Percentiles rank a stretch among this genome's conserved stretches.
Conservation (phyloP, 345 rosid species). For the Clarkia xantiana region DNA sequence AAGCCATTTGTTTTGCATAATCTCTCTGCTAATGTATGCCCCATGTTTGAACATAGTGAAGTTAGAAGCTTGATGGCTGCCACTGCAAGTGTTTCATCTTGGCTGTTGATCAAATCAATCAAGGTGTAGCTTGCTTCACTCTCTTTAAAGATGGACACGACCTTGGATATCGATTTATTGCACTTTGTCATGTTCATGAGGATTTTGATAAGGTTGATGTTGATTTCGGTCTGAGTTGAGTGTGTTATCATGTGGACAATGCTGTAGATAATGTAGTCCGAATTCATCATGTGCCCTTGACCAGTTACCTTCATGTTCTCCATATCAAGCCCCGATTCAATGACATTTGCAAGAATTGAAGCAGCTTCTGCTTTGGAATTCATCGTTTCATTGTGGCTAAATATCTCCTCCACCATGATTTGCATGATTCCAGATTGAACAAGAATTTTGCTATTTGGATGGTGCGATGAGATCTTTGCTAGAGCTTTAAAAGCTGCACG, state of each 20-base stretch:
- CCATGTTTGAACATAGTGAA: slow-evolving; percentile 44
- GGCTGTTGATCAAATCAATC: slow-evolving; percentile 60
- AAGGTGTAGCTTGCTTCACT: slow-evolving; percentile 57
- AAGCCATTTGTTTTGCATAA: slow-evolving; percentile 67
- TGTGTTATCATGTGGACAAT: slow-evolving; percentile 56
- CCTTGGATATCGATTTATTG: slow-evolving; percentile 32
- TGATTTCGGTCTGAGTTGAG: slow-evolving; percentile 56
- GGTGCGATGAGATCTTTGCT: slow-evolving; percentile 51
- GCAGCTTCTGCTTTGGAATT: slow-evolving; percentile 61
- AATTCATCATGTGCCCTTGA: slow-evolving; percentile 48
- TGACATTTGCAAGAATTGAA: slow-evolving; percentile 56
- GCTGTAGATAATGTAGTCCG: slow-evolving; percentile 59
- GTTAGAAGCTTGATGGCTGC: slow-evolving; percentile 57
- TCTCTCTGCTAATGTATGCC: slow-evolving; percentile 54
- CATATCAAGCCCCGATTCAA: slow-evolving; percentile 54
- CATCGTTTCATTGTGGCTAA: slow-evolving; percentile 39
- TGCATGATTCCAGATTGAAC: slow-evolving; percentile 44
- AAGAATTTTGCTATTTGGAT: slow-evolving; percentile 43
- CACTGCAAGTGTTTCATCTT: slow-evolving; percentile 51
- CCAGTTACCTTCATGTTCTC: slow-evolving; percentile 37
- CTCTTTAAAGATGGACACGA: slow-evolving; percentile 48
- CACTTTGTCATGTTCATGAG: slow-evolving; percentile 52
- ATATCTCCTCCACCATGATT: slow-evolving; percentile 62
- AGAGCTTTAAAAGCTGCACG: slow-evolving; percentile 56
- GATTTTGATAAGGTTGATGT: slow-evolving; percentile 51